Conservation (phyloP, 352 stramenopile species). For the Pythium volutum region DNA sequence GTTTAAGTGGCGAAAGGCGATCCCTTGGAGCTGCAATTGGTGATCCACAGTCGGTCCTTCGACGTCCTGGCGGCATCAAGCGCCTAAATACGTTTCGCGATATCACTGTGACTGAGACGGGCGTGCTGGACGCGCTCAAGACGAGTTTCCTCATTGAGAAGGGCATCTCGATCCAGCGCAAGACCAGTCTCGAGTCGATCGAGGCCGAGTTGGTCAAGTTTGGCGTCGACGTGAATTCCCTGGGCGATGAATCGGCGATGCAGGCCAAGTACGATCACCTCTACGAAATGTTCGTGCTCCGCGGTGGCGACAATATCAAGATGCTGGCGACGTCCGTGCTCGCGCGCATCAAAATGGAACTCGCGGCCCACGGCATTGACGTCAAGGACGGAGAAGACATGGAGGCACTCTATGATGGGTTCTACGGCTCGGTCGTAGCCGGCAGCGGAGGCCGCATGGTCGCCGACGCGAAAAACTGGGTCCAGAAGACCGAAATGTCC, state of each 20-base stretch:
- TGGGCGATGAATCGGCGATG: conserved; percentile 24
- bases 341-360: conserved; percentile 62
- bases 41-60: not conserved
- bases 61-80: conserved; percentile 11
- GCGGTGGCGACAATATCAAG: conserved; percentile 66
- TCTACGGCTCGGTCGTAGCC: conserved; percentile 49
- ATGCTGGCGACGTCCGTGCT: conserved; percentile 52
- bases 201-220: conserved; percentile 58
- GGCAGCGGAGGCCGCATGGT: conserved; percentile 58
- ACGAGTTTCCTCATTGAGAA: conserved; percentile 70
- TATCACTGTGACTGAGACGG: conserved; percentile 43
- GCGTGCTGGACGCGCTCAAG: conserved; percentile 54
- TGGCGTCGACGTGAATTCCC: conserved; percentile 26
- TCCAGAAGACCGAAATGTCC: conserved; percentile 40
- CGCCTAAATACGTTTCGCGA: conserved; percentile 54
- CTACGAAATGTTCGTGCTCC: conserved; percentile 67
- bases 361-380: conserved; percentile 50
- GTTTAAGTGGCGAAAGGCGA: not conserved
- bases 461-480: conserved; percentile 62
- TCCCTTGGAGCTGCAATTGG: not conserved
- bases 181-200: conserved; percentile 36
- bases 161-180: conserved; percentile 54
- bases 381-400: conserved; percentile 48
- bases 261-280: conserved; percentile 45
- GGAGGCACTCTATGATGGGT: conserved; percentile 63